Evolutionary conservation across 441 rosid species (phyloP).

Genomic region (Melastoma candidum): DNA sequence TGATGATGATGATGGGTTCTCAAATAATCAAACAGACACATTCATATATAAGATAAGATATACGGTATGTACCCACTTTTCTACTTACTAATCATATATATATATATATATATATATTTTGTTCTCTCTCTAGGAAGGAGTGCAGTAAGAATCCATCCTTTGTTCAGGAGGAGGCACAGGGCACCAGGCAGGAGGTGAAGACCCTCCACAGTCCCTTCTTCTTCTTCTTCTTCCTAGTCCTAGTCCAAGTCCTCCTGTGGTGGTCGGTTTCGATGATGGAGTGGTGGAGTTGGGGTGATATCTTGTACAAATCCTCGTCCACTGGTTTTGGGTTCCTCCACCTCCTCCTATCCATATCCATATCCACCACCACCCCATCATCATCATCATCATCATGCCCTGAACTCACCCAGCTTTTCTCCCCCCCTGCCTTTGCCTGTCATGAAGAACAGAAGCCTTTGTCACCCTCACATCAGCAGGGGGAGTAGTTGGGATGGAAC

Average conservation of each 20-base stretch:
- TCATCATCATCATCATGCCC: conserved; percentile 4
- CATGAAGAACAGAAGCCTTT: conserved; percentile 2
- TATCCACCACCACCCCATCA: conserved; percentile 13
- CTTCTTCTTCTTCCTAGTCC: conserved; percentile 21
- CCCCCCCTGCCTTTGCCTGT: conserved; percentile 43
- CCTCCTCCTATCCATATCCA: background rate
- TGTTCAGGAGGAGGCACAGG: conserved; percentile 26
- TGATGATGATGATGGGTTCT: too few relatives aligned
- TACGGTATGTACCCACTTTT: background rate
- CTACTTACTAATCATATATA: background rate
- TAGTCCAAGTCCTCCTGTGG: too few relatives aligned
- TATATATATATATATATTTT: background rate
- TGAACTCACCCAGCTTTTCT: conserved; percentile 18
- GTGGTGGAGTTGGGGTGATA: conserved; percentile 42
- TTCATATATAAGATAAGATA: background rate
- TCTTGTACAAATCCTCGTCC: conserved; percentile 19
- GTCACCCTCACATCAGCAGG: too few relatives aligned
- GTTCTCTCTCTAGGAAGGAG: background rate
- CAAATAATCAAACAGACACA: too few relatives aligned
- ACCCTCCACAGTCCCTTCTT: conserved; percentile 57
- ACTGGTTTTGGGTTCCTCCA: conserved; percentile 11
- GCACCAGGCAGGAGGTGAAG: conserved; percentile 57
- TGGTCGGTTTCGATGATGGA: conserved; percentile 15
- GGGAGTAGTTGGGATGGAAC: too few relatives aligned
- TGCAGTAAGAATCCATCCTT: conserved; percentile 7